phyloP scores from a whole-genome alignment of 495 filamentous ascomycete species.

The Hyaloscypha bicolor region DNA sequence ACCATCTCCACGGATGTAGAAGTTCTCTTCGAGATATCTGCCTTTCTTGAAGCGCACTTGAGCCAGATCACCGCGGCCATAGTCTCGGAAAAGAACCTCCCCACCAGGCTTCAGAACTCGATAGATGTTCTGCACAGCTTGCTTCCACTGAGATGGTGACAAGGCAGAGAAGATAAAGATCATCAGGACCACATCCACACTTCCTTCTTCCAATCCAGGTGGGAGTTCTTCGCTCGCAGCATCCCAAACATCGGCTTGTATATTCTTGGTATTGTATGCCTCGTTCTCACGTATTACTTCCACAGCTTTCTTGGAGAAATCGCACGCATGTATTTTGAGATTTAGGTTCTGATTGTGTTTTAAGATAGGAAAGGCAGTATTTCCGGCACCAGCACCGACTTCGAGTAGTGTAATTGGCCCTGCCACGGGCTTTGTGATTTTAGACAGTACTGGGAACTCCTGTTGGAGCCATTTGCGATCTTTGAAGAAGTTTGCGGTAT shows the following conservation, averaged over 20 bases:
- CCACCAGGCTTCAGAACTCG: constrained; percentile 86
- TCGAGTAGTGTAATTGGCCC: constrained; percentile 73
- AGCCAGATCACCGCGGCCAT: constrained; percentile 91
- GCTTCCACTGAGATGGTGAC: constrained; percentile 79
- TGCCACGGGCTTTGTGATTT: constrained; percentile 64
- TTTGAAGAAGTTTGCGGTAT: constrained; percentile 96
- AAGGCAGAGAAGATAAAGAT: constrained; percentile 97
- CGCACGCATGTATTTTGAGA: constrained; percentile 84
- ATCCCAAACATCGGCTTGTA: constrained; percentile 93
- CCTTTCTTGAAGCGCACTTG: constrained; percentile 97
- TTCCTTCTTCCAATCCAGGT: constrained; percentile 70
- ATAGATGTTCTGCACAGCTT: constrained; percentile 79
- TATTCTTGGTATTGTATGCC: constrained; percentile 59
- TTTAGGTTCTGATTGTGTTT: constrained; percentile 75
- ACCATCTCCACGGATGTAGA: constrained; percentile 93
- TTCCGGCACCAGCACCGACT: constrained; percentile 93
- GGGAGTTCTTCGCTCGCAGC: constrained; percentile 70
- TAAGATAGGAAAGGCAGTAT: constrained; percentile 91
- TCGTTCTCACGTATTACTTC: constrained; percentile 80
- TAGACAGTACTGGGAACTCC: constrained; percentile 84
- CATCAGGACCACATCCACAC: constrained; percentile 87
- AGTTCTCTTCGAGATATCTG: constrained; percentile 91
- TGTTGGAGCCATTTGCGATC: constrained; percentile 95
- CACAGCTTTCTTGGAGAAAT: constrained; percentile 90
- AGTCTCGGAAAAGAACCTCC: constrained; percentile 89